These are phyloP conservation scores for Zymoseptoria crescenta DNA, from an alignment of 2,329 filamentous ascomycete genomes.

Conservation along the genomic window DNA sequence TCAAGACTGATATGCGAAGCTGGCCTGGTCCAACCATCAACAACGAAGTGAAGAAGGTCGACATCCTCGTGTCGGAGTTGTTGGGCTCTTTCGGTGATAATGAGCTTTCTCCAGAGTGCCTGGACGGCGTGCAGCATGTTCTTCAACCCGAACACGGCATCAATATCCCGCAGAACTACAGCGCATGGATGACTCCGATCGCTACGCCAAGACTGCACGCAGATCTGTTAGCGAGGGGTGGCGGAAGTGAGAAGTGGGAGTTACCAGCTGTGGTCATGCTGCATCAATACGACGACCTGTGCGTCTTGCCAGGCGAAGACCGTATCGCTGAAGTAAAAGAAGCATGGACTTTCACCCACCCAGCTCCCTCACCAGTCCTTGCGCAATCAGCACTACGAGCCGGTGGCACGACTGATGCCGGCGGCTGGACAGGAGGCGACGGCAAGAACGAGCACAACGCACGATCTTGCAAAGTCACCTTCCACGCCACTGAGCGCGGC, in stretches of 20 bases:
- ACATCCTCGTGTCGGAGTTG: constrained; percentile 90
- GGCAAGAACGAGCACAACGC: constrained; percentile 88
- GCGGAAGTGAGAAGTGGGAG: constrained; percentile 61
- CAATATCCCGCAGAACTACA: constrained; percentile 89
- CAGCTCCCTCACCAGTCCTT: constrained; percentile 54
- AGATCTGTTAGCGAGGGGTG: constrained; percentile 61
- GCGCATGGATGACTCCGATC: constrained; percentile 87
- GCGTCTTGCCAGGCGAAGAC: constrained; percentile 42
- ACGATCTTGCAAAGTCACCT: constrained; percentile 68
- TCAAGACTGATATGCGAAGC: constrained; percentile 94
- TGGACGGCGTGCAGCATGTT: constrained; percentile 91
- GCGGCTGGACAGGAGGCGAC: constrained; percentile 65
- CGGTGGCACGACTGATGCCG: constrained; percentile 58
- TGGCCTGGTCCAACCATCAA: constrained; percentile 72
- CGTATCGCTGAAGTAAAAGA: constrained; percentile 52
- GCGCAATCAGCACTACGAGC: constrained; percentile 49
- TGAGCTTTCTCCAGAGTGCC: constrained; percentile 89
- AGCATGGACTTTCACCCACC: constrained; percentile 75
- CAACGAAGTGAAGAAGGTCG: constrained; percentile 59
- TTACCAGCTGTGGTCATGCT: constrained; percentile 94
- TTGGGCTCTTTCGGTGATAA: constrained; percentile 95
- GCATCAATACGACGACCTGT: constrained; percentile 80
- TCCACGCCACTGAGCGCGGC: constrained; percentile 69
- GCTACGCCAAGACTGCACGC: constrained; percentile 76
- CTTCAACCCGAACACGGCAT: constrained; percentile 74